Percentiles rank a stretch among this genome's conserved stretches.
Conservation (phyloP, 345 rosid species). For the Hibiscus trionum region DNA sequence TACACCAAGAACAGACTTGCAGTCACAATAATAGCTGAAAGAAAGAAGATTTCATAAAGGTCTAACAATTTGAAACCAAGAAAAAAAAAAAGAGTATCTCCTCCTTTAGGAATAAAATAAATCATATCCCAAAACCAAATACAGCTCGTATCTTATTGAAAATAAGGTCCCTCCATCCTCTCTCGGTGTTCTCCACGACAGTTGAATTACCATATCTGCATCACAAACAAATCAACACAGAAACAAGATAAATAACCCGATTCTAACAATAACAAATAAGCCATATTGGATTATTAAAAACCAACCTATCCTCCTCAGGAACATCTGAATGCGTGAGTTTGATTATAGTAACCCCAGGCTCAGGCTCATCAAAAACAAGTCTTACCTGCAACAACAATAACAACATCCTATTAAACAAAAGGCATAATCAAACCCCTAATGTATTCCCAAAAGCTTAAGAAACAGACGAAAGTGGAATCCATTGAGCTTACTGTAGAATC, state of each 20-base stretch:
- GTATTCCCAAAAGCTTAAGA: not conserved
- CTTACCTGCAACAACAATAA: constrained; percentile 48
- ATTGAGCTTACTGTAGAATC: constrained; percentile 55
- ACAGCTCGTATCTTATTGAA: constrained; percentile 83
- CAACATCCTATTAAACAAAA: not conserved
- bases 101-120: not conserved
- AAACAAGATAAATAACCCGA: not conserved
- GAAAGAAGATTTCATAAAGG: not conserved
- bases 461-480: not conserved
- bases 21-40: not conserved
- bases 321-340: constrained; percentile 70
- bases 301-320: constrained; percentile 92
- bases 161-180: constrained; percentile 93
- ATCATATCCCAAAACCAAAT: constrained; percentile 78
- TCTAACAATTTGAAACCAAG: not conserved
- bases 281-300: not conserved
- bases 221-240: not conserved
- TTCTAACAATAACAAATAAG: not conserved
- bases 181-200: constrained; percentile 88
- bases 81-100: not conserved
- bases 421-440: not conserved
- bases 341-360: constrained; percentile 71
- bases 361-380: constrained; percentile 62
- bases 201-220: constrained; percentile 92
- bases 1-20: constrained; percentile 1